Evolutionary conservation across 306 rosid genomes (phyloP).

Genomic region (Castanospermum australe): DNA sequence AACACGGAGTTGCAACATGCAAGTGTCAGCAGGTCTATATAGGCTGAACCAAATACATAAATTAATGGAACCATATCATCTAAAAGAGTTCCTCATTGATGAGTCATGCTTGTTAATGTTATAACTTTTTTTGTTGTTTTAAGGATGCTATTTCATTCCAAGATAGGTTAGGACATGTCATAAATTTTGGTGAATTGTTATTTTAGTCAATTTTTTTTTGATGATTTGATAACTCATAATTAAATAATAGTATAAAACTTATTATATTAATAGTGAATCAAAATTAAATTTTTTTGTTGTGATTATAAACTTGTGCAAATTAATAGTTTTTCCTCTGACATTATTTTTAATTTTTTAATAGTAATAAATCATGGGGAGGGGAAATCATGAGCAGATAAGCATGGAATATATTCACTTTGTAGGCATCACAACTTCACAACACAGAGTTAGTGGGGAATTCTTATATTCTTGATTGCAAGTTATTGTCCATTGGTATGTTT

Average conservation of each 20-base stretch:
- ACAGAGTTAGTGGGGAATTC: background rate
- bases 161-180: no score
- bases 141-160: no score
- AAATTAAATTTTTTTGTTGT: no score
- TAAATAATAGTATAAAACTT: no score
- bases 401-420: conserved; percentile 5
- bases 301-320: background rate
- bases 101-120: background rate
- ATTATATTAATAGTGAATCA: no score
- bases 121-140: no score
- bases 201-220: no score
- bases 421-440: background rate
- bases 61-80: background rate
- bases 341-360: background rate
- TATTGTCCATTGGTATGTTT: conserved; percentile 8
- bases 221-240: no score
- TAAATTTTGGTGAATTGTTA: no score
- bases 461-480: background rate
- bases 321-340: background rate
- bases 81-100: background rate
- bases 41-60: background rate
- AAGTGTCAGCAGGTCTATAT: background rate
- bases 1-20: background rate
- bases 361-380: no score
- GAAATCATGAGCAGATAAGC: background rate